Conservation (phyloP, 169 alveolate genomes). For the Plasmodium coatneyi region DNA sequence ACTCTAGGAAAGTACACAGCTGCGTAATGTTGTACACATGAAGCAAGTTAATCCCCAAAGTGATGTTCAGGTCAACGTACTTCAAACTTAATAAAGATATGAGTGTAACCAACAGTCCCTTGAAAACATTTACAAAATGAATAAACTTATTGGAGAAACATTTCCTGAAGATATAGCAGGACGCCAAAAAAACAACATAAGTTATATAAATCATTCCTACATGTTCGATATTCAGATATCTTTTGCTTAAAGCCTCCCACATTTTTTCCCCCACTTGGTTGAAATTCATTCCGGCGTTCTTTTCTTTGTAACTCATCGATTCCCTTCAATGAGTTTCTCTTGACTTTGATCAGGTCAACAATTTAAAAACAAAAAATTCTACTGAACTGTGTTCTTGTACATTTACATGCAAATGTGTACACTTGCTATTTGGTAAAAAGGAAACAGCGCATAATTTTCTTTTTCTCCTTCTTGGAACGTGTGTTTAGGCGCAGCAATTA, state of each 20-base stretch:
- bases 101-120: conserved; percentile 7
- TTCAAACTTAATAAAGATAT: conserved; percentile 54
- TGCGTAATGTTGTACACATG: conserved; percentile 54
- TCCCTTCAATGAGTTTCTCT: not conserved
- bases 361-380: not conserved
- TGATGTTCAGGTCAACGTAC: conserved; percentile 21
- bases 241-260: conserved; percentile 2
- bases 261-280: not conserved
- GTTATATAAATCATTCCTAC: conserved; percentile 49
- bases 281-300: not conserved
- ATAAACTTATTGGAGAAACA: conserved; percentile 23
- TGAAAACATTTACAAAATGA: conserved; percentile 33
- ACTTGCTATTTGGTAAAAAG: not conserved
- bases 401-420: conserved; percentile 11
- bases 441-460: not conserved
- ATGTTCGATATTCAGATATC: conserved; percentile 18
- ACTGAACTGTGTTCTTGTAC: not conserved
- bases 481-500: not conserved
- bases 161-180: conserved; percentile 41
- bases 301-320: not conserved
- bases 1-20: conserved; percentile 53
- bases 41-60: conserved; percentile 54
- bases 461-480: not conserved
- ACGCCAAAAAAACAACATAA: conserved; percentile 10
- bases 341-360: not conserved